Evolutionary conservation across 2,329 filamentous ascomycete species (phyloP).

Genomic region (Exophiala oligosperma): DNA sequence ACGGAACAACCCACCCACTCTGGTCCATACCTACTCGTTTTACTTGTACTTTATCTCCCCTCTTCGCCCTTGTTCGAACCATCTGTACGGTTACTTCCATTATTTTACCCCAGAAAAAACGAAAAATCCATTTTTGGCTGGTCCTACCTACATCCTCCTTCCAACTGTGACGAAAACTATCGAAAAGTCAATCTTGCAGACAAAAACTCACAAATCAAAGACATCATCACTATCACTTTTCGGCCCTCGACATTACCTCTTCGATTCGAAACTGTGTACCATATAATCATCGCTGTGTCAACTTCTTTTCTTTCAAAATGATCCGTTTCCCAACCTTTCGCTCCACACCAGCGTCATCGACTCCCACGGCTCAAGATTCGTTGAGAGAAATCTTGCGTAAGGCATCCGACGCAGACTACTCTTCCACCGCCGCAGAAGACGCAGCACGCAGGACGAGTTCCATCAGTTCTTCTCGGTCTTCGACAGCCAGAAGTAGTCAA

Average conservation of each 20-base stretch:
- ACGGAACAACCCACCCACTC: too few relatives aligned
- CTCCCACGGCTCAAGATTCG: slow-evolving; percentile 12
- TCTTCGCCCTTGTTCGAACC: background rate
- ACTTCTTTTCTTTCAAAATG: slow-evolving; percentile 6
- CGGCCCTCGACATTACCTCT: background rate
- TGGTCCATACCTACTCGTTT: too few relatives aligned
- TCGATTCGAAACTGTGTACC: background rate
- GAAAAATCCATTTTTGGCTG: too few relatives aligned
- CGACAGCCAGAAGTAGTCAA: slow-evolving; percentile 7
- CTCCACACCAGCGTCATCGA: slow-evolving; percentile 2
- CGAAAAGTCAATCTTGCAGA: background rate
- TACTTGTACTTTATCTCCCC: background rate
- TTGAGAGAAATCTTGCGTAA: slow-evolving; percentile 19
- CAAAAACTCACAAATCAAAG: background rate
- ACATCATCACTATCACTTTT: slow-evolving; percentile 1
- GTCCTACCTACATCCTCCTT: too few relatives aligned
- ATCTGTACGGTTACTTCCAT: background rate
- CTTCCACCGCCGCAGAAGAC: background rate
- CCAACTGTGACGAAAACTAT: background rate
- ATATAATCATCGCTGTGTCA: slow-evolving; percentile 8
- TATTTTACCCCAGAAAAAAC: background rate
- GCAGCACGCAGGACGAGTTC: background rate
- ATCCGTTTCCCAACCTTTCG: slow-evolving; percentile 23
- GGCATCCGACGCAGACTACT: slow-evolving; percentile 3
- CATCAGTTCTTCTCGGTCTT: slow-evolving; percentile 1